These are phyloP conservation scores for Neurospora pannonica DNA, from an alignment of 495 filamentous ascomycete species.

Conservation along the genomic window DNA sequence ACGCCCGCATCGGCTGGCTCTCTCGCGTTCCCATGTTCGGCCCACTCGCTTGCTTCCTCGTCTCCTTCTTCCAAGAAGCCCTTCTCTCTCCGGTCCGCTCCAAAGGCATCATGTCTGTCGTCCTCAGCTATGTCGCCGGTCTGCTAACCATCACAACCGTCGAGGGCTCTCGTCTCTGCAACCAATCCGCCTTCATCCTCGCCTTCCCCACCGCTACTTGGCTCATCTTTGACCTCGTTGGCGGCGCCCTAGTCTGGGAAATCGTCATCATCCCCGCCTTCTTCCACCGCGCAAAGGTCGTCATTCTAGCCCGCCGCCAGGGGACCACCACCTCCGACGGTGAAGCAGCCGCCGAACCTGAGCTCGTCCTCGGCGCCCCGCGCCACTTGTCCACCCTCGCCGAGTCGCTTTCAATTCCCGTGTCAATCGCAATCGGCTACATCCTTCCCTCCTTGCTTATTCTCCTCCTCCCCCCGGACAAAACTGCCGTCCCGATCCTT, in stretches of 20 bases:
- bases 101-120: slow-evolving; percentile 13
- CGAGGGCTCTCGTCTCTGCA: slow-evolving; percentile 30
- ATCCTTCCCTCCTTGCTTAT: slow-evolving; percentile 44
- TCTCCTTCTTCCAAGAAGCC: slow-evolving; percentile 27
- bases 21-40: slow-evolving; percentile 26
- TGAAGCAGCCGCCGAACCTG: slow-evolving; percentile 7
- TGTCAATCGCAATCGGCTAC: slow-evolving; percentile 27
- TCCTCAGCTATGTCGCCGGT: slow-evolving; percentile 23
- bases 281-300: slow-evolving; percentile 21
- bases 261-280: slow-evolving; percentile 33
- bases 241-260: slow-evolving; percentile 33
- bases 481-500: slow-evolving; percentile 54
- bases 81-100: slow-evolving; percentile 15
- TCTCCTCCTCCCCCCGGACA: slow-evolving; percentile 54
- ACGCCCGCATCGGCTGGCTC: slow-evolving; percentile 24
- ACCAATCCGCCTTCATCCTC: slow-evolving; percentile 19
- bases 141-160: slow-evolving; percentile 29
- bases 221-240: slow-evolving; percentile 31
- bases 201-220: slow-evolving; percentile 27
- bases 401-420: slow-evolving; percentile 31
- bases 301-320: slow-evolving; percentile 13
- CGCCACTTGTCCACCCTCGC: slow-evolving; percentile 23
- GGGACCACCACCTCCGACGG: not conserved
- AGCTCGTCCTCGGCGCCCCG: slow-evolving; percentile 18
- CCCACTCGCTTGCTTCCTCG: slow-evolving; percentile 29